Conservation (phyloP, 2,329 filamentous ascomycete species). For the Botrytis porri region DNA sequence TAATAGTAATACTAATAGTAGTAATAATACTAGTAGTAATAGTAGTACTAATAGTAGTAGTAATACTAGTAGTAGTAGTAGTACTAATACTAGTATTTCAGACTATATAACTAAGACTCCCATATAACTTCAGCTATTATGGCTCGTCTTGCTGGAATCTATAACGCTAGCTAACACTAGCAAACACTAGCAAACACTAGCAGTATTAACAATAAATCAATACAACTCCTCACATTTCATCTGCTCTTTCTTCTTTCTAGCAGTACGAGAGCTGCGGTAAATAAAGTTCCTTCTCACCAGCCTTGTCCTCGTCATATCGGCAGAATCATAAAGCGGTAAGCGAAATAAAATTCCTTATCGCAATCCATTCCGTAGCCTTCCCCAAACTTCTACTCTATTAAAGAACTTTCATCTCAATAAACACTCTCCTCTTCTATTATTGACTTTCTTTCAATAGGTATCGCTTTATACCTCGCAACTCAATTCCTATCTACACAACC, state of each 20-base stretch:
- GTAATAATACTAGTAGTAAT: no score
- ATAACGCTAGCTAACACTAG: neutral
- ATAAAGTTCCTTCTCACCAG: neutral
- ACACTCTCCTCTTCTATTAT: no score
- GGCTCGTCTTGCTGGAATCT: accelerated
- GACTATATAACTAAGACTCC: neutral
- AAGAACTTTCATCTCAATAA: neutral
- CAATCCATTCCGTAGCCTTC: neutral
- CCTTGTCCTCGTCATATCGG: neutral
- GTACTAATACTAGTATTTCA: no score
- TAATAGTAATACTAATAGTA: neutral
- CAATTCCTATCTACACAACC: no score
- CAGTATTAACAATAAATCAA: neutral
- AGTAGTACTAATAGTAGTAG: no score
- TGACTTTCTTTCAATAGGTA: neutral
- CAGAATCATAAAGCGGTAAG: neutral
- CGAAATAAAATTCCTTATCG: neutral
- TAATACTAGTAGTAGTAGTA: neutral
- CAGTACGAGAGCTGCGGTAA: no score
- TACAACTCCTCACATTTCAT: neutral
- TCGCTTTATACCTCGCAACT: no score
- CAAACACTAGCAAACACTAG: neutral
- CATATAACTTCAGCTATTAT: neutral
- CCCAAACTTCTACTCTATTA: neutral
- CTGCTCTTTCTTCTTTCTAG: no score